Evolutionary conservation across 306 rosid species (phyloP).

Genomic region (Acacia crassicarpa): DNA sequence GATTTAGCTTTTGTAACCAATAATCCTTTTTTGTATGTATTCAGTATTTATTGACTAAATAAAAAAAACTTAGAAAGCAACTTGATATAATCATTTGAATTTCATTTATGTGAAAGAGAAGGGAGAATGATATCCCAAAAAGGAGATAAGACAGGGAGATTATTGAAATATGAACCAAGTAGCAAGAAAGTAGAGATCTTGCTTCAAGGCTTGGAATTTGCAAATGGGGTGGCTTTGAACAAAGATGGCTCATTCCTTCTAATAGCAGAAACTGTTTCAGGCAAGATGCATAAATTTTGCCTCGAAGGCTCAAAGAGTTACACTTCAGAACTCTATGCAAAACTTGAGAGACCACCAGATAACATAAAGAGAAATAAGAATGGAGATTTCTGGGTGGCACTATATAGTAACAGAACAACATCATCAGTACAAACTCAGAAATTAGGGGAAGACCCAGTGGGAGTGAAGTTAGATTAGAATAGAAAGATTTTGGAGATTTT

Average conservation of each 20-base stretch:
- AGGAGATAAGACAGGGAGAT: slow-evolving; percentile 52
- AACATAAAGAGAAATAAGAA: slow-evolving; percentile 41
- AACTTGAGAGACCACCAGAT: slow-evolving; percentile 43
- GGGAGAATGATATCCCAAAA: slow-evolving; percentile 13
- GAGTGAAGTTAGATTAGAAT: slow-evolving; percentile 33
- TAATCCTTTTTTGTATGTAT: no score
- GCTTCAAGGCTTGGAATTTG: slow-evolving; percentile 39
- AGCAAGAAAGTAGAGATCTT: slow-evolving; percentile 37
- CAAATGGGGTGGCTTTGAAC: slow-evolving; percentile 63
- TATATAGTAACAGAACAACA: slow-evolving; percentile 14
- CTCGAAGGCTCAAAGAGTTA: slow-evolving; percentile 36
- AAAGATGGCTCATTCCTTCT: slow-evolving; percentile 45
- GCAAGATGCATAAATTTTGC: slow-evolving; percentile 34
- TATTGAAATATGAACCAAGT: slow-evolving; percentile 25
- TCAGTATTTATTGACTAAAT: no score
- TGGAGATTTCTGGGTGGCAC: slow-evolving; percentile 55
- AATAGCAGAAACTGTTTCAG: slow-evolving; percentile 29
- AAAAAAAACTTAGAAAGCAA: background rate
- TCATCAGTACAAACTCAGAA: background rate
- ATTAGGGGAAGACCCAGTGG: slow-evolving; percentile 35
- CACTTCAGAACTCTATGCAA: slow-evolving; percentile 26
- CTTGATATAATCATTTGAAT: background rate
- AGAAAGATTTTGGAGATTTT: slow-evolving; percentile 35
- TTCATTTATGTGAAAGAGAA: background rate
- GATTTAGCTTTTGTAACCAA: no score